phyloP scores from a whole-genome alignment of 257 asterid genomes.

The Misopates orontium region DNA sequence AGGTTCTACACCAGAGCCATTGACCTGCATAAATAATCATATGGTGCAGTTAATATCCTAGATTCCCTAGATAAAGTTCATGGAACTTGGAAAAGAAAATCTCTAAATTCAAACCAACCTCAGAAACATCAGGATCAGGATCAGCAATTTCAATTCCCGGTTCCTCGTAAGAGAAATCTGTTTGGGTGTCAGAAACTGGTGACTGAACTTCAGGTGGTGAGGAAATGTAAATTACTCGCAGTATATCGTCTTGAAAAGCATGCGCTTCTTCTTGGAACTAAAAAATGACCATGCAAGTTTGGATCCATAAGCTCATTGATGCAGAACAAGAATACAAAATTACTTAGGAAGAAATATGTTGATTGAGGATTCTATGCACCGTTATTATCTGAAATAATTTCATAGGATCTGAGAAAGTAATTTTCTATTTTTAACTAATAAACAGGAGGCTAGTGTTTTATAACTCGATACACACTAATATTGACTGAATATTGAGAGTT shows the following conservation, averaged over 20 bases:
- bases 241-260: conserved; percentile 32
- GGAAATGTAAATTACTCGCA: conserved; percentile 41
- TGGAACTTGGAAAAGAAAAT: conserved; percentile 18
- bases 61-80: too few relatives aligned
- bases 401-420: too few relatives aligned
- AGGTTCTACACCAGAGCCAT: conserved; percentile 14
- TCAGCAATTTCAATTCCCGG: conserved; percentile 32
- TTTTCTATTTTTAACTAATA: too few relatives aligned
- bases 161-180: conserved; percentile 23
- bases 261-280: conserved; percentile 53
- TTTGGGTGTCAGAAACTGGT: conserved; percentile 11
- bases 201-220: not conserved
- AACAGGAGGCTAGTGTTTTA: too few relatives aligned
- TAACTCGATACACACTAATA: too few relatives aligned
- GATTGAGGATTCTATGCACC: too few relatives aligned
- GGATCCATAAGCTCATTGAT: not conserved
- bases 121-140: conserved; percentile 35
- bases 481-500: too few relatives aligned
- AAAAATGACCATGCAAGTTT: conserved; percentile 23
- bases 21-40: conserved; percentile 19
- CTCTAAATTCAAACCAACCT: conserved; percentile 38
- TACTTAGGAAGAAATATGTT: too few relatives aligned
- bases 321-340: not conserved
- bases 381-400: too few relatives aligned
- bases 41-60: too few relatives aligned